Percentiles rank a stretch among this genome's conserved stretches.
phyloP scores from a whole-genome alignment of 306 rosid species.

The Corylus americana region DNA sequence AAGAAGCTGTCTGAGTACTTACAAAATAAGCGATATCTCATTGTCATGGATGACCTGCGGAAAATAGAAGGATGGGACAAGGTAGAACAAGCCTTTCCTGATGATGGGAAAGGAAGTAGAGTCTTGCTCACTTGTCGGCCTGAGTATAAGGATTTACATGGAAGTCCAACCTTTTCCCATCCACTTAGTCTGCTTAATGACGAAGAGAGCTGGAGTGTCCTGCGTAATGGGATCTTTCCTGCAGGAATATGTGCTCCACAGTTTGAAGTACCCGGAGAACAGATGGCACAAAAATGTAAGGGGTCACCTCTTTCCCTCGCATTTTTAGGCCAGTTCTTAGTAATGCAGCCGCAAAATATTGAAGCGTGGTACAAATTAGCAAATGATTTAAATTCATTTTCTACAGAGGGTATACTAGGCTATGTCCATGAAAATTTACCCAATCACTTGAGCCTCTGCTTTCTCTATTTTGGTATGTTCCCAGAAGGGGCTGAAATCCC shows the following conservation, averaged over 20 bases:
- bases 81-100: neutral
- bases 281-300: slow-evolving; percentile 2
- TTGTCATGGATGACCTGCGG: neutral
- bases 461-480: slow-evolving; percentile 6
- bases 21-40: neutral
- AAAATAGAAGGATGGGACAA: neutral
- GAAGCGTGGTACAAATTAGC: neutral
- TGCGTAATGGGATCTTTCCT: neutral
- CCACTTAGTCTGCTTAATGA: neutral
- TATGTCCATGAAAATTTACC: neutral
- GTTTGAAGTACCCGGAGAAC: neutral
- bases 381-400: neutral
- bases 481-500: neutral
- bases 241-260: neutral
- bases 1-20: neutral
- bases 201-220: neutral
- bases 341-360: neutral
- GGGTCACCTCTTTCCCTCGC: neutral
- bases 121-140: neutral
- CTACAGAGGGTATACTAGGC: neutral
- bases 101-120: neutral
- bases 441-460: neutral
- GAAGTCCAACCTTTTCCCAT: neutral
- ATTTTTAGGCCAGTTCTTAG: neutral
- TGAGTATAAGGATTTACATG: neutral